A percentile compares a stretch with the other conserved stretches of the same genome.
Evolutionary conservation across 139 green algal genomes (phyloP).

Genomic region (Trebouxia sp.): DNA sequence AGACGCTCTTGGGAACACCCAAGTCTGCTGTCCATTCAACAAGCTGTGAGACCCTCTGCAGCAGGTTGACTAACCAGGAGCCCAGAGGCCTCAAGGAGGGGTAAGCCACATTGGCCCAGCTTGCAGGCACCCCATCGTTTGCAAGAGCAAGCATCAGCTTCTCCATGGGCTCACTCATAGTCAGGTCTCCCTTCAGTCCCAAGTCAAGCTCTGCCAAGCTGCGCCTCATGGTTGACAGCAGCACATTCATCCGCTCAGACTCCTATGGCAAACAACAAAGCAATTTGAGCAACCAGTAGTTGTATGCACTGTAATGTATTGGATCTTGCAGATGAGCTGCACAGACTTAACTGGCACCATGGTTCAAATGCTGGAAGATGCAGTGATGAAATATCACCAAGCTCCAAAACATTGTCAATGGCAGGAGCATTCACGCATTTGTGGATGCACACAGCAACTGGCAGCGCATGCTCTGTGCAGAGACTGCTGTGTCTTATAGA

Average conservation of each 20-base stretch:
- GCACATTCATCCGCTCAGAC: constrained; percentile 86
- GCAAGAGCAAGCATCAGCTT: constrained; percentile 75
- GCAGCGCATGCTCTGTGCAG: background rate
- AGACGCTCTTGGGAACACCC: constrained; percentile 79
- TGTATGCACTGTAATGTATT: too few relatives aligned
- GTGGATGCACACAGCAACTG: too few relatives aligned
- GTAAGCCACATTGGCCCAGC: constrained; percentile 82
- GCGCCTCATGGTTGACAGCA: constrained; percentile 81
- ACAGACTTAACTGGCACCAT: too few relatives aligned
- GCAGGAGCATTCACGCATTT: too few relatives aligned
- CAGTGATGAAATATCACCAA: too few relatives aligned
- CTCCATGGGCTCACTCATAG: constrained; percentile 90
- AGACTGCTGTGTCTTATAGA: background rate
- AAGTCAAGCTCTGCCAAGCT: constrained; percentile 87
- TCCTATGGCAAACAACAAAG: constrained; percentile 59
- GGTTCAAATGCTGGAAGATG: too few relatives aligned
- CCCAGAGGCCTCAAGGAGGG: constrained; percentile 76
- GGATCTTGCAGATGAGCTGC: too few relatives aligned
- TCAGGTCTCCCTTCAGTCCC: constrained; percentile 91
- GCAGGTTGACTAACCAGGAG: constrained; percentile 73
- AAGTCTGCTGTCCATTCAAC: constrained; percentile 84
- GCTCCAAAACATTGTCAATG: too few relatives aligned
- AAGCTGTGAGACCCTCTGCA: constrained; percentile 78
- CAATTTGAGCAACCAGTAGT: too few relatives aligned
- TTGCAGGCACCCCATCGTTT: constrained; percentile 56